Conservation (phyloP, 2,329 filamentous ascomycete species). For the Amylocarpus encephaloides region DNA sequence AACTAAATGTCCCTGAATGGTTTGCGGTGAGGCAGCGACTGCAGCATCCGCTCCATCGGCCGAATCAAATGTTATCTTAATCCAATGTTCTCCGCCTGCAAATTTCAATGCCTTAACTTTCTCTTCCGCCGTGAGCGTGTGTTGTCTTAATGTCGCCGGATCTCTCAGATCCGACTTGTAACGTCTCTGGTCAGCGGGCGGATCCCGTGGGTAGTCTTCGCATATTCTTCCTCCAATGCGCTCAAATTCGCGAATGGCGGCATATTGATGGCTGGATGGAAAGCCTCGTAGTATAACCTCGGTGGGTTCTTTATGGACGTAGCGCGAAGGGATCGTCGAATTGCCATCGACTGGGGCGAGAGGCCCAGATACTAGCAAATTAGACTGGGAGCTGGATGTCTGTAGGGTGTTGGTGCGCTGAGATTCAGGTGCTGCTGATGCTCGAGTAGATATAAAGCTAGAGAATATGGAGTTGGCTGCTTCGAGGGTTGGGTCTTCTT, state of each 20-base stretch:
- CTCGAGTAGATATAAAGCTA: slow-evolving; percentile 46
- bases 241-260: slow-evolving; percentile 84
- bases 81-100: slow-evolving; percentile 84
- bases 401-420: slow-evolving; percentile 30
- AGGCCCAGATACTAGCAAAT: slow-evolving; percentile 32
- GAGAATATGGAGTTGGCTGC: slow-evolving; percentile 57
- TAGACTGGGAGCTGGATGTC: slow-evolving; percentile 31
- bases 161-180: slow-evolving; percentile 72
- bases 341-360: slow-evolving; percentile 25
- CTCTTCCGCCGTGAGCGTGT: slow-evolving; percentile 63
- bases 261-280: slow-evolving; percentile 64
- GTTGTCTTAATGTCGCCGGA: slow-evolving; percentile 60
- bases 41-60: slow-evolving; percentile 64
- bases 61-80: slow-evolving; percentile 77
- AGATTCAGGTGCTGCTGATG: slow-evolving; percentile 26
- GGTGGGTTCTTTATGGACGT: slow-evolving; percentile 49
- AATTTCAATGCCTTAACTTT: slow-evolving; percentile 74
- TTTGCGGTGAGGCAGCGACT: slow-evolving; percentile 63
- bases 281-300: slow-evolving; percentile 87
- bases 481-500: slow-evolving; percentile 55
- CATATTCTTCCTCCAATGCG: slow-evolving; percentile 78
- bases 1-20: slow-evolving; percentile 63
- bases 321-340: slow-evolving; percentile 20
- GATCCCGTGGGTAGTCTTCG: slow-evolving; percentile 85
- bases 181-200: slow-evolving; percentile 62